Evolutionary conservation across 1,139 yeast species (phyloP).

Genomic region (Diutina mesorugosa): DNA sequence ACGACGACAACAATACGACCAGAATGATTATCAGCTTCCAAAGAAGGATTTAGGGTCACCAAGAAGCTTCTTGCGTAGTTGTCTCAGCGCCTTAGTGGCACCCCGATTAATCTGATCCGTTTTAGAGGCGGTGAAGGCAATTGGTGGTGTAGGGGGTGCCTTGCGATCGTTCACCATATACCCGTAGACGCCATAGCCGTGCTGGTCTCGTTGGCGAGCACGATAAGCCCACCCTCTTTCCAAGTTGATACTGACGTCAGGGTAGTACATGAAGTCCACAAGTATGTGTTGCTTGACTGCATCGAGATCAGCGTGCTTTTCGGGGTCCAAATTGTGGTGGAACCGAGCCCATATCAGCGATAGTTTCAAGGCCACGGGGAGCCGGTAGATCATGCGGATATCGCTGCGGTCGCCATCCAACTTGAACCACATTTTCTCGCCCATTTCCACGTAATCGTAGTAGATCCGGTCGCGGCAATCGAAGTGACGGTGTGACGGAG

Average conservation of each 20-base stretch:
- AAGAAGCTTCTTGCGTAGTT: neutral
- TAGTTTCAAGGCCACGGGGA: neutral
- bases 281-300: neutral
- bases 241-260: neutral
- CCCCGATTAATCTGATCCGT: neutral
- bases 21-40: neutral
- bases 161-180: neutral
- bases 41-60: neutral
- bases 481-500: neutral
- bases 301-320: neutral
- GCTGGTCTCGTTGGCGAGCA: neutral
- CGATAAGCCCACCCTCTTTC: neutral
- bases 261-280: neutral
- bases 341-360: neutral
- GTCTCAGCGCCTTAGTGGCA: neutral
- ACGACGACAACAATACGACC: too few species aligned
- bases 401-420: neutral
- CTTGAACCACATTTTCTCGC: neutral
- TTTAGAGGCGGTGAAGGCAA: neutral
- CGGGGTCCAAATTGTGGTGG: neutral
- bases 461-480: neutral
- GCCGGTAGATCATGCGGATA: neutral
- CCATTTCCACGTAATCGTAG: neutral
- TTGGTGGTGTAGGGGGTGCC: neutral
- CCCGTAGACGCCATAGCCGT: neutral